Evolutionary conservation across 2,329 filamentous ascomycete species (phyloP), one percentile per base, ranked within the genome.

Genomic region (Arthrobotrys entomopaga): DNA sequence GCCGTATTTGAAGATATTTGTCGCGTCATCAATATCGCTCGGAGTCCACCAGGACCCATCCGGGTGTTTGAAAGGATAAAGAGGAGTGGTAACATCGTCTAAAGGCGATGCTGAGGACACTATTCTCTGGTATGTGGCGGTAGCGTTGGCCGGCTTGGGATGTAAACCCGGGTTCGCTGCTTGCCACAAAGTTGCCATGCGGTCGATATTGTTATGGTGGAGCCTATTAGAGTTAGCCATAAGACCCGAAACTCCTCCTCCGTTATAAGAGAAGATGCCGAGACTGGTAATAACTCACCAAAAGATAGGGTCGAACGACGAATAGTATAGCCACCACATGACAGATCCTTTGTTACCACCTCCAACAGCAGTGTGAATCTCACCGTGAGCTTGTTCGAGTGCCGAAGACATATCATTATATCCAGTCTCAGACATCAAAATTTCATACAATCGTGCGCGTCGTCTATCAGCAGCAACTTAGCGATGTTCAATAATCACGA

Each of bases 241-340:
- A 26, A 16, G 1, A 53, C 34, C 38, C 15, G 16, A 29, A 40
- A 24, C 26, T 26, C 38, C 16, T n/a, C n/a, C n/a, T n/a, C n/a
- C 11, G 61, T 57, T n/a, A n/a, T 73, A 22, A 76, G 43, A 7
- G n/a, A n/a, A n/a, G 8, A 20, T 50, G 13, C 29, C 2, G 16
- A 34, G 20, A 29, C 20, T 40, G 3, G 7, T 50, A n/a, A 15
- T 5, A 19, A 10, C 58, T 57, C 77, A 58, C 77, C 77, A 79
- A 73, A 80, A 80, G 20, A 80, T 78, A 1, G 78, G 77, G 43
- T 80, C 79, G 49, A 78, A 79, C 10, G 78, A 75, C 46, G 78
- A 72, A 48, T 77, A 77, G 10, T 73, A 61, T 13, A 79, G 63
- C 24, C 65, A 77, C 4, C 67, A 69, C 79, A 80, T 80, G 46